Evolutionary conservation across 306 rosid genomes (phyloP), one percentile per base, ranked within the genome.

Genomic region (Canavalia ensiformis): DNA sequence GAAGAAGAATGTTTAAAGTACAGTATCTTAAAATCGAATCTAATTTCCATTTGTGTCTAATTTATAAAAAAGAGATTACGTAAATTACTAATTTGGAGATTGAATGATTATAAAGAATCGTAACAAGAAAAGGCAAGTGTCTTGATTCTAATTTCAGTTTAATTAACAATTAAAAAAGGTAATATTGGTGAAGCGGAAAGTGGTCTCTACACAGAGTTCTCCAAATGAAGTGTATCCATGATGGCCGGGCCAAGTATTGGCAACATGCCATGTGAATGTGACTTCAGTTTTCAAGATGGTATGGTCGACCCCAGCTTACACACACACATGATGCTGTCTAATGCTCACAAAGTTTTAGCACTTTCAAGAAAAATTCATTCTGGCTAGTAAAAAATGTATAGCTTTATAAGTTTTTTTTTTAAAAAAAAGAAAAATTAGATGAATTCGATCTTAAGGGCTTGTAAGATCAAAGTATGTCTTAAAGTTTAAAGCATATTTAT

Each of bases 261-360:
- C 35, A 83, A 80, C 89, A 76, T 42, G 51, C 85, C 87, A 83
- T 76, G 85, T 83, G 85, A 66, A 25, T 31, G 78, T 56, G 76
- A 70, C 76, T 81, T 74, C 12, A 75, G 85, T 75, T 70, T 75
- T 78, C 83, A 69, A 85, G 67, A 83, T 37, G 5, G 72, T 58
- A 25, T 57, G 81, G 81, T 79, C 68, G 78, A 39, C 60, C 87
- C 81, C 31, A 74, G 77, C 72, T 55, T 78, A 54, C 83, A 78
- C 69, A 35, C 5, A 83, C 84, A 79, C 84, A 79, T 79, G 84
- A 79, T 75, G 77, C n/a, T 84, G 87, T 80, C 87, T 68, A 79
- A 39, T 84, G 72, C 34, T 65, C 65, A 39, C 77, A 39, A 11
- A 66, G 67, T 49, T 51, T 72, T 45, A 56, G 50, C 68, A 56